Evolutionary conservation across 2,329 filamentous ascomycete genomes (phyloP), one percentile per base, ranked within the genome.

Genomic region (Coniosporium tulheliwenetii): DNA sequence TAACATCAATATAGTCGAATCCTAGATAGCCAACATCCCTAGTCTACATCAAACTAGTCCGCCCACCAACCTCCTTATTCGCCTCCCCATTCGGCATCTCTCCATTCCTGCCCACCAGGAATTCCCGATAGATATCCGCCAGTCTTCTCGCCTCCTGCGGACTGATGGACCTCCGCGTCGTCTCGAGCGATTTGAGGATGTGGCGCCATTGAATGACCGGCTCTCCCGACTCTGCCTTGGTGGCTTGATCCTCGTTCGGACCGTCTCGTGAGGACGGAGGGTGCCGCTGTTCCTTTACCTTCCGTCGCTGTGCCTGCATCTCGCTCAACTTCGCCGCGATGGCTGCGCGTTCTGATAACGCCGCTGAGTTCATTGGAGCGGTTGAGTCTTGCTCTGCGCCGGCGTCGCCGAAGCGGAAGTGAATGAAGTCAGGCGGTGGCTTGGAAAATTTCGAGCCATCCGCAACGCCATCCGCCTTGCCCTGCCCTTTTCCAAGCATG

Each of bases 1-100:
- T 7, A 26, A 4, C 4, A 26, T 7, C 19, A 26, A 26, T 26
- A 7, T 7, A 26, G 19, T 26, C 19, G 7, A 7, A 26, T 26
- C 19, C 3, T 26, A 26, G 7, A 3, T 7, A 26, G 7, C 19
- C 19, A 26, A 26, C 19, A 26, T 26, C 19, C 19, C 19, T 7
- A 7, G 7, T 33, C 36, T 52, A 95, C 91, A 96, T 96, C 61
- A 98, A 67, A 62, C 86, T 96, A 51, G 81, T 89, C 56, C 91
- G 70, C 10, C 87, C 91, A 7, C 91, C 91, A 62, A 98, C 77
- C 62, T 96, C 91, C 59, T 79, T 93, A 42, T 81, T 83, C 0
- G 83, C 86, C 61, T 96, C 85, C 1, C 91, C 91, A 60, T 82
- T 89, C 44, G 79, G 85, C 85, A 98, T 86, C 66, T 96, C 87